Base-by-base conservation (phyloP, 805 yeast species). In the Saturnispora besseyi region DNA sequence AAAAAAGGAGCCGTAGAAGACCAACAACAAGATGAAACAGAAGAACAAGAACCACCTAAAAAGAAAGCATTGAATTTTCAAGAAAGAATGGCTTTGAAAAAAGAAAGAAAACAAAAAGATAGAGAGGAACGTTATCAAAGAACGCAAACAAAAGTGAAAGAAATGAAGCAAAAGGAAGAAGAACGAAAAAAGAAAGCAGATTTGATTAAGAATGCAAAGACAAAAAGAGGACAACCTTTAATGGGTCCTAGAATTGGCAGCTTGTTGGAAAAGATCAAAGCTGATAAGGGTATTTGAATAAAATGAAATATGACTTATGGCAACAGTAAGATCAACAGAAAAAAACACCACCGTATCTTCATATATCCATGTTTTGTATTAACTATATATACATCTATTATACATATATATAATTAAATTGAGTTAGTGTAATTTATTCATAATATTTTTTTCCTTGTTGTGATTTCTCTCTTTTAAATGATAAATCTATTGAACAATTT, bases 241-340 rank as follows among this genome's bases (percentile, higher is more conserved):
- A 87, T 90, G 91, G 96, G 88, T 0, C 95, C 96, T 13, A 78
- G 95, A 65, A 87, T 90, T 51, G 82, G 79, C 50, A 78, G 80
- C 57, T 69, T 90, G 41, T 71, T 90, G 45, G 93, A 84, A 48
- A 87, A 88, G 64, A 86, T 90, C 53, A 81, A 78, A 60, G 55
- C 51, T n/a, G 53, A 52, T 24, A 54, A 54, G 41, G 45, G 45
- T 24, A 24, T 41, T n/a, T 46, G 21, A 33, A 11, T 32, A 22
- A 26, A 31, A 13, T 33, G n/a, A 5, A n/a, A 33, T n/a, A n/a
- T 13, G 15, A 18, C 18, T 18, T 18, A 18, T 18, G 18, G 18
- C 18, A 18, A 18, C 18, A 18, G 18, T 18, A 18, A 18, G 18
- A 18, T 18, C 18, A 18, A 33, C 3, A 33, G 13, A 33, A 33